Percentiles rank a stretch among this genome's conserved stretches.
These are phyloP conservation scores for Solanum arcanum DNA, from an alignment of 257 asterid genomes.

Conservation along the genomic window DNA sequence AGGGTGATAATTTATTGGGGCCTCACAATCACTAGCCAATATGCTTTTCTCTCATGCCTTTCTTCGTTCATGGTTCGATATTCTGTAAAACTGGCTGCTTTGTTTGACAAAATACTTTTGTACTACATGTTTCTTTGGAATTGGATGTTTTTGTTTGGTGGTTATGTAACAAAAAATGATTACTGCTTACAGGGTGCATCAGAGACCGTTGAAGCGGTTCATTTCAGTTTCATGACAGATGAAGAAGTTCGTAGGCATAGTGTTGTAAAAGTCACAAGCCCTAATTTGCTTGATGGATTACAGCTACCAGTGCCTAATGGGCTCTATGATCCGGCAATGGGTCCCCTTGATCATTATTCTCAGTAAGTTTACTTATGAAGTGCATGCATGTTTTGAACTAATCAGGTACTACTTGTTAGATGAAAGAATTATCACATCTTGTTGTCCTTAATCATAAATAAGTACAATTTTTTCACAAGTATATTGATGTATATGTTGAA, in stretches of 20 bases:
- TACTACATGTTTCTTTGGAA: not conserved
- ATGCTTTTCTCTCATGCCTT: too few relatives aligned
- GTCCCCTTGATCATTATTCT: slow-evolving; percentile 40
- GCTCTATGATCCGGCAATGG: slow-evolving; percentile 73
- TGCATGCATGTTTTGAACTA: not conserved
- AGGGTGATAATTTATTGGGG: not conserved
- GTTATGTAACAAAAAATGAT: not conserved
- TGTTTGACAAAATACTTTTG: not conserved
- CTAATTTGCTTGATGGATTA: slow-evolving; percentile 40
- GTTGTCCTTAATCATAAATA: not conserved
- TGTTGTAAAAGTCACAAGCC: slow-evolving; percentile 42
- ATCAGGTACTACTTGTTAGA: not conserved
- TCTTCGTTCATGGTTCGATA: too few relatives aligned
- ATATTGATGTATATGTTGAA: not conserved
- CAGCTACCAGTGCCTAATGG: slow-evolving; percentile 55
- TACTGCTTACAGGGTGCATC: slow-evolving; percentile 22
- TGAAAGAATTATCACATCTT: not conserved
- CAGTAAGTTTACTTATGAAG: slow-evolving; percentile 24
- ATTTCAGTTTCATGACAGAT: slow-evolving; percentile 55
- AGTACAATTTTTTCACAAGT: not conserved
- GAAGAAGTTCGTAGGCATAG: slow-evolving; percentile 69
- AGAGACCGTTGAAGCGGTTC: slow-evolving; percentile 53
- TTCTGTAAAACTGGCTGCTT: not conserved
- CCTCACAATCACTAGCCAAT: too few relatives aligned
- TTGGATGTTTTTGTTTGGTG: not conserved